These are phyloP conservation scores for Daucus carota DNA, from an alignment of 129 eudicot genomes.

Conservation along the genomic window DH1_v3.0 NC_030388.2:31126001-31126500, in stretches of 20 bases:
- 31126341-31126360: not conserved
- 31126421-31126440: not conserved
- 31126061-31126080: constrained; percentile 11
- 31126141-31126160: constrained; percentile 13
- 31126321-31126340: not conserved
- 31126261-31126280: not conserved
- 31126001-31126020: constrained; percentile 57
- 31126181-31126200: not conserved
- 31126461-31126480: not conserved
- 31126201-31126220: constrained; percentile 5
- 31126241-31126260: not conserved
- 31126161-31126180: constrained; percentile 3
- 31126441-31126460: no score
- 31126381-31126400: not conserved
- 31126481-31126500: not conserved
- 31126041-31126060: constrained; percentile 6
- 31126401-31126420: not conserved
- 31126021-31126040: constrained; percentile 38
- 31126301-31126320: not conserved
- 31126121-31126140: constrained; percentile 14
- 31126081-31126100: constrained; percentile 13
- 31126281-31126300: not conserved
- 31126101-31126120: constrained; percentile 8
- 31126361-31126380: not conserved
- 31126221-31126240: constrained; percentile 14